phyloP scores from a whole-genome alignment of 495 filamentous ascomycete species.

The Hypoxylon trugodes region DNA sequence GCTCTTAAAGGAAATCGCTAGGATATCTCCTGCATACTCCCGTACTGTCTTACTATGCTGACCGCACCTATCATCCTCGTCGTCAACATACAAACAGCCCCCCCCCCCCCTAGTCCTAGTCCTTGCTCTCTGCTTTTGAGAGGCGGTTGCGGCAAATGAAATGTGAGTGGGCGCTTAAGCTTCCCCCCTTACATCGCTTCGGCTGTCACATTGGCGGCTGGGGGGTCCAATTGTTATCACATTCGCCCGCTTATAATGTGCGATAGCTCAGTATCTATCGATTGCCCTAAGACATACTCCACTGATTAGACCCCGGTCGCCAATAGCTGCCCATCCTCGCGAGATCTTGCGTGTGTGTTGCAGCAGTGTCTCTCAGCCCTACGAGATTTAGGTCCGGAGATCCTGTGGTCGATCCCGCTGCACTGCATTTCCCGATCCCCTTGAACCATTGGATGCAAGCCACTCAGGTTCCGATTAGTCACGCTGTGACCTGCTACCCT shows the following conservation, averaged over 20 bases:
- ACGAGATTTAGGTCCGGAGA: constrained; percentile 45
- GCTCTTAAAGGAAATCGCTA: background rate
- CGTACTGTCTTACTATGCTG: constrained; percentile 14
- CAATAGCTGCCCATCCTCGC: constrained; percentile 35
- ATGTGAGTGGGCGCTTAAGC: constrained; percentile 29
- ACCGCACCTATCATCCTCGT: background rate
- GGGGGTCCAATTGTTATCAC: constrained; percentile 27
- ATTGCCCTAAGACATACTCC: constrained; percentile 23
- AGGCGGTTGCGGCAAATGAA: constrained; percentile 24
- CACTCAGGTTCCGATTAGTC: constrained; percentile 27
- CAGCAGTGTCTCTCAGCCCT: constrained; percentile 45
- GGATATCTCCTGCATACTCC: background rate
- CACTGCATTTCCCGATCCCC: constrained; percentile 37
- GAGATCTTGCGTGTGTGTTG: constrained; percentile 35
- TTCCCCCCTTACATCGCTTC: constrained; percentile 13
- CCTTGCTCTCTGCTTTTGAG: constrained; percentile 14
- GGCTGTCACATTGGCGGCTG: constrained; percentile 34
- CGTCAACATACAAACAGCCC: no score
- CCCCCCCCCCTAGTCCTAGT: no score
- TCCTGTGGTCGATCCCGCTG: constrained; percentile 40
- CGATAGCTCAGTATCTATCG: constrained; percentile 10
- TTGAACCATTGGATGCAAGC: constrained; percentile 25
- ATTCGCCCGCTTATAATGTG: constrained; percentile 31
- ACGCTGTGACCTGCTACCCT: constrained; percentile 25
- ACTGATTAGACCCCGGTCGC: constrained; percentile 32